phyloP scores from a whole-genome alignment of 441 rosid species.

The Aleurites moluccanus region DNA sequence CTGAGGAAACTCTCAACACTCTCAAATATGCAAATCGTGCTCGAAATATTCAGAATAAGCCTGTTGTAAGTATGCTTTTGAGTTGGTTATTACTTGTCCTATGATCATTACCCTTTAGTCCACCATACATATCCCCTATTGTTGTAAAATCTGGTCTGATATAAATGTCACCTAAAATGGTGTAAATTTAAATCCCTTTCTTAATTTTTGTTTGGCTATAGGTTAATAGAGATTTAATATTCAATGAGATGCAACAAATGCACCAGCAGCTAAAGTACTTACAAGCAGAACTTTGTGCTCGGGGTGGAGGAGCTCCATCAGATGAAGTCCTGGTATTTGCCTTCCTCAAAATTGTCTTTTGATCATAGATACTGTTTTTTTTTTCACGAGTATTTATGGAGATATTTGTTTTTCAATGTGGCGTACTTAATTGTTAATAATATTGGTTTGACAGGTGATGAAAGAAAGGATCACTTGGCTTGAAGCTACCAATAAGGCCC shows the following conservation, averaged over 20 bases:
- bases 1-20: constrained; percentile 97
- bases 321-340: constrained; percentile 76
- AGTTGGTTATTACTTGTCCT: not conserved
- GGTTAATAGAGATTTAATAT: constrained; percentile 95
- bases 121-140: not conserved
- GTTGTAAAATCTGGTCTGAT: constrained; percentile 4
- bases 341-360: constrained; percentile 9
- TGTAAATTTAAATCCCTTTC: constrained; percentile 2
- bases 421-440: not conserved
- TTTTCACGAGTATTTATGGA: not conserved
- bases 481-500: constrained; percentile 89
- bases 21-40: constrained; percentile 98
- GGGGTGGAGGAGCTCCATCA: constrained; percentile 67
- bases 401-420: not conserved
- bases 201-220: constrained; percentile 23
- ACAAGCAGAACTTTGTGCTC: constrained; percentile 95
- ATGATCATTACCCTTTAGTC: not conserved
- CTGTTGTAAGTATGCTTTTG: constrained; percentile 65
- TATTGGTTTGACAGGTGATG: constrained; percentile 48
- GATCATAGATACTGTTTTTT: constrained; percentile 2
- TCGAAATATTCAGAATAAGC: constrained; percentile 94
- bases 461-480: constrained; percentile 90
- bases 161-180: not conserved
- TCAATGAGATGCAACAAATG: constrained; percentile 95
- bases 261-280: constrained; percentile 87